These are phyloP conservation scores for Adansonia gregorii DNA, from an alignment of 441 rosid species.

Conservation along the genomic window DNA sequence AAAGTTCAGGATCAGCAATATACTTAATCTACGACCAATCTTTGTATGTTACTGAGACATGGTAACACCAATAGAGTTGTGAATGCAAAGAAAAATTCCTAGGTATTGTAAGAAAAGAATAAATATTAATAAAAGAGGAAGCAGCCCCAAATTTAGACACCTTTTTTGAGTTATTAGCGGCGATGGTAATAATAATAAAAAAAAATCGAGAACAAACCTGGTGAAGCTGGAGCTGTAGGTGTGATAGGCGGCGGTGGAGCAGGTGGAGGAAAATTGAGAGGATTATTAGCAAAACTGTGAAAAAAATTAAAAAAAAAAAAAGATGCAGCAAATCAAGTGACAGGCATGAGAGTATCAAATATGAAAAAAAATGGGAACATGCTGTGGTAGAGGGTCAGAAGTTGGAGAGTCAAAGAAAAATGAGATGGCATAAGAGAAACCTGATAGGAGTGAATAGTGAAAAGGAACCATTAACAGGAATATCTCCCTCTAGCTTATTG, in stretches of 20 bases:
- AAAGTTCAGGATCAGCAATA: neutral
- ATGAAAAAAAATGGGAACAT: neutral
- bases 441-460: conserved; percentile 74
- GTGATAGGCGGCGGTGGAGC: conserved; percentile 74
- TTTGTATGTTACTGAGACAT: neutral
- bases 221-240: conserved; percentile 44
- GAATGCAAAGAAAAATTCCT: neutral
- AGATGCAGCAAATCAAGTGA: conserved; percentile 26
- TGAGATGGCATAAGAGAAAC: conserved; percentile 41
- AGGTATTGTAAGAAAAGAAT: neutral
- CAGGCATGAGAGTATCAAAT: conserved; percentile 20
- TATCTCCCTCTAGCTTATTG: conserved; percentile 60
- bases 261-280: conserved; percentile 29
- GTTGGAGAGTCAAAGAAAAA: neutral
- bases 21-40: neutral
- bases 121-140: neutral
- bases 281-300: conserved; percentile 67
- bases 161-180: conserved; percentile 15
- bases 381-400: neutral
- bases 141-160: conserved; percentile 7
- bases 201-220: conserved; percentile 46
- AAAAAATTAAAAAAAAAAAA: conserved; percentile 2
- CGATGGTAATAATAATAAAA: neutral
- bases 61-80: neutral
- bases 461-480: conserved; percentile 86